These are phyloP conservation scores for Cladosporium sp. DNA, from an alignment of 2,329 filamentous ascomycete genomes.

Conservation along the genomic window DNA sequence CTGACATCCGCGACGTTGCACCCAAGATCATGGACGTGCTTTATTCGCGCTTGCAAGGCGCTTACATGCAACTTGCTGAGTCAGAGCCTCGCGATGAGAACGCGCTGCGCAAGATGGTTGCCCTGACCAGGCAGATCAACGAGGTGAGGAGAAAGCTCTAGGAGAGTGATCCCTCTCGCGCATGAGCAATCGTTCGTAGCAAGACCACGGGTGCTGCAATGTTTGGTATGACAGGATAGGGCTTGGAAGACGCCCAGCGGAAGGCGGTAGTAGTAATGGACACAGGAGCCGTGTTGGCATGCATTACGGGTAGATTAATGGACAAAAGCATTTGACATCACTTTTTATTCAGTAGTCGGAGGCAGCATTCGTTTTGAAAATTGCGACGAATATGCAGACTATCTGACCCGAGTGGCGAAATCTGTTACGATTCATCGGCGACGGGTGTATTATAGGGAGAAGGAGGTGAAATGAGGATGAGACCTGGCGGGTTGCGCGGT, in stretches of 20 bases:
- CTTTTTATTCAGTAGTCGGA: no score
- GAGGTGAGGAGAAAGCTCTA: conserved; percentile 18
- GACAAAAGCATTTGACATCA: no score
- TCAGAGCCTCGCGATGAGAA: conserved; percentile 47
- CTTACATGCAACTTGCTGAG: conserved; percentile 56
- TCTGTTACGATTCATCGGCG: no score
- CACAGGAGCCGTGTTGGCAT: neutral
- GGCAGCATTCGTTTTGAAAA: no score
- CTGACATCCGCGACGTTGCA: conserved; percentile 53
- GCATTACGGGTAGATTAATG: neutral
- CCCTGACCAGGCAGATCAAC: conserved; percentile 26
- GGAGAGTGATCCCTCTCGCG: no score
- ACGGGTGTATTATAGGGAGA: neutral
- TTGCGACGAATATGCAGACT: no score
- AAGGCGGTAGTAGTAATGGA: neutral
- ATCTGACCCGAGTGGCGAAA: no score
- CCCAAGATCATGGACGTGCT: conserved; percentile 59
- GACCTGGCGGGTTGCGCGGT: conserved; percentile 2
- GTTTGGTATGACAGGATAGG: no score
- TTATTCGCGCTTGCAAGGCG: conserved; percentile 51
- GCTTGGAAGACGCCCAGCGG: no score
- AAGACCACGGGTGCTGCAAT: neutral
- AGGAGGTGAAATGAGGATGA: conserved; percentile 10
- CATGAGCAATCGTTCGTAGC: neutral
- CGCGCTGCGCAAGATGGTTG: conserved; percentile 32